phyloP scores from a whole-genome alignment of 352 stramenopile genomes.

The Globisporangium cylindrosporum region DNA sequence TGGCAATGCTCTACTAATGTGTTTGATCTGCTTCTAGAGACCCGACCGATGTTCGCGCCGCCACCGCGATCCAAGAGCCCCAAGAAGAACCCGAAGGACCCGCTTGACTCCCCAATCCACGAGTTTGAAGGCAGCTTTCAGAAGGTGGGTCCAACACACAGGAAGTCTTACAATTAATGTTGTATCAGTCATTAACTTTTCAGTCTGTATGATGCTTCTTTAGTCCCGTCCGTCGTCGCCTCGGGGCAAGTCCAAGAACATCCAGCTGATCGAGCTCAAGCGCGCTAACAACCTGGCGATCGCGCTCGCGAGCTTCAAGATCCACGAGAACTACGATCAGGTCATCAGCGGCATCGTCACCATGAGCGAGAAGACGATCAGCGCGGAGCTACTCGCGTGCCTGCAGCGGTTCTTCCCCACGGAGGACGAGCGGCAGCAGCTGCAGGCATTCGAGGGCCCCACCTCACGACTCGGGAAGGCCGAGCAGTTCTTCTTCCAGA shows the following conservation, averaged over 20 bases:
- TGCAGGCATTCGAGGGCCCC: slow-evolving; percentile 44
- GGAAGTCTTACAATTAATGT: too few relatives aligned
- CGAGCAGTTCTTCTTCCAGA: slow-evolving; percentile 65
- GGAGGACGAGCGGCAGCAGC: slow-evolving; percentile 46
- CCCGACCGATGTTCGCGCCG: slow-evolving; percentile 44
- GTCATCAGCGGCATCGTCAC: slow-evolving; percentile 55
- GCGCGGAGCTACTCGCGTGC: slow-evolving; percentile 56
- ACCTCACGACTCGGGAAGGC: slow-evolving; percentile 56
- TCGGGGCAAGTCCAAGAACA: slow-evolving; percentile 66
- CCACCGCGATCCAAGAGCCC: slow-evolving; percentile 46
- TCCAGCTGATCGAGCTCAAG: slow-evolving; percentile 77
- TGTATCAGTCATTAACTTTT: too few relatives aligned
- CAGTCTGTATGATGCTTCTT: too few relatives aligned
- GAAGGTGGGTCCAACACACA: slow-evolving; percentile 32
- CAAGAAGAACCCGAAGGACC: slow-evolving; percentile 16
- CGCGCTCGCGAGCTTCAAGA: slow-evolving; percentile 75
- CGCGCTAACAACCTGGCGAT: slow-evolving; percentile 78
- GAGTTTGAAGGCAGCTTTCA: slow-evolving; percentile 41
- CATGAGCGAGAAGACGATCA: slow-evolving; percentile 60
- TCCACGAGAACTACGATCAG: slow-evolving; percentile 63
- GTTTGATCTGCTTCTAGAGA: slow-evolving; percentile 18
- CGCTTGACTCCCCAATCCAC: slow-evolving; percentile 10
- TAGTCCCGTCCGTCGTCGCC: slow-evolving; percentile 66
- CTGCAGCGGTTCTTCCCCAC: slow-evolving; percentile 79
- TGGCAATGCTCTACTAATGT: slow-evolving; percentile 8